Evolutionary conservation across 805 yeast species (phyloP).

Genomic region (Starmerella tilneyi): DNA sequence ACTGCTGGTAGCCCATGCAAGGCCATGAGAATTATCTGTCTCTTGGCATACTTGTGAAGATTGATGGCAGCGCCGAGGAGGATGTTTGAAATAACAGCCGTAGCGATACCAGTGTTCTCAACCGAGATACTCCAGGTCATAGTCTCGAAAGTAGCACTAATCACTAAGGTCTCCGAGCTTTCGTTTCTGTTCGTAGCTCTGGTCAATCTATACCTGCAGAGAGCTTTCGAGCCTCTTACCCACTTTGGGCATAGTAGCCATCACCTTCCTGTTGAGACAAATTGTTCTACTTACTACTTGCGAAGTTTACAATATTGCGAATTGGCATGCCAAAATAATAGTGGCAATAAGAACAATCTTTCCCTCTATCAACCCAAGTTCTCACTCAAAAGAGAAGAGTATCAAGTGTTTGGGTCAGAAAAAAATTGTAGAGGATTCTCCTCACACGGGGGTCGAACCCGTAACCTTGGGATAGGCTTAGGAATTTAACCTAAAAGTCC

Average conservation of each 20-base stretch:
- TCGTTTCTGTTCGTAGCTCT: no score
- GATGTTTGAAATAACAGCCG: constrained; percentile 31
- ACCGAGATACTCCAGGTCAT: constrained; percentile 4
- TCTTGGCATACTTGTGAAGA: constrained; percentile 36
- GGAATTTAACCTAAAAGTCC: constrained; percentile 23
- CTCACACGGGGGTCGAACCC: constrained; percentile 29
- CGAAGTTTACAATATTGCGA: no score
- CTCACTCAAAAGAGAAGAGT: neutral
- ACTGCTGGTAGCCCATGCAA: constrained; percentile 21
- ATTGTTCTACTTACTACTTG: no score
- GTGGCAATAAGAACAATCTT: no score
- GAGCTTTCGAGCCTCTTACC: no score
- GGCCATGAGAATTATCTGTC: constrained; percentile 26
- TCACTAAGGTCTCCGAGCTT: no score
- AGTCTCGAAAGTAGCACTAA: no score
- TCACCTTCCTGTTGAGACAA: no score
- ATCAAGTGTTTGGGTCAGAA: no score
- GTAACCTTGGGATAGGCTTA: constrained; percentile 24
- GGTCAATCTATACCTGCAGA: no score
- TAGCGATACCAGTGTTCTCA: constrained; percentile 13
- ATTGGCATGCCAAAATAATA: no score
- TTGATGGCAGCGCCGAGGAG: constrained; percentile 35
- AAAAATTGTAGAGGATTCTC: constrained; percentile 13
- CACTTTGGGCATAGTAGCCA: no score
- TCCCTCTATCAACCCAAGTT: neutral